Percentiles rank a stretch among this genome's conserved stretches.
Conservation (phyloP, 208 protist genomes). For the Phytomonas sp. region DNA sequence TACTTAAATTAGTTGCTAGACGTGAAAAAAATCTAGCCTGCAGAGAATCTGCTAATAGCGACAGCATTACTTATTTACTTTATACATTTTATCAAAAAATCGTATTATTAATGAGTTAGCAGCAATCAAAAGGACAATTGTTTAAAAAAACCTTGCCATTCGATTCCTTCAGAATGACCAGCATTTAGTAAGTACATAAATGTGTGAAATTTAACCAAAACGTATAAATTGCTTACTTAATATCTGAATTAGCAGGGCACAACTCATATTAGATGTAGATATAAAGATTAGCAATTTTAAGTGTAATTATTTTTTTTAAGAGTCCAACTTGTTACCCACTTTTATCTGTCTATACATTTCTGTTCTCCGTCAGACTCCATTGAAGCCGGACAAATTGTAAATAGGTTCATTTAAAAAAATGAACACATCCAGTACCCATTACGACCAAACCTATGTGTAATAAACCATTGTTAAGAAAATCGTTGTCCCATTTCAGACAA, state of each 20-base stretch:
- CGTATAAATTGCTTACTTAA: not conserved
- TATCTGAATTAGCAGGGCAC: not conserved
- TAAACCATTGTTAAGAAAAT: not conserved
- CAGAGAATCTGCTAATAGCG: not conserved
- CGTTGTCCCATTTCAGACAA: not conserved
- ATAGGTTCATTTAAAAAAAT: not conserved
- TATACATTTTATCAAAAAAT: slow-evolving; percentile 7
- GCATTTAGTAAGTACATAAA: not conserved
- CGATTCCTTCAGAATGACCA: not conserved
- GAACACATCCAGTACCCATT: slow-evolving; percentile 5
- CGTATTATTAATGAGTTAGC: not conserved
- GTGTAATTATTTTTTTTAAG: too few relatives aligned
- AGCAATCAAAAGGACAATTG: not conserved
- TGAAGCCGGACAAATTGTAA: not conserved
- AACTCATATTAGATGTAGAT: not conserved
- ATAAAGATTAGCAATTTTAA: not conserved
- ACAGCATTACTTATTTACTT: slow-evolving; percentile 3
- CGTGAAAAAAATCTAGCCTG: not conserved
- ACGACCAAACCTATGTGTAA: not conserved
- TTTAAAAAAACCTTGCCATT: not conserved
- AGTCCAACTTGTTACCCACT: too few relatives aligned
- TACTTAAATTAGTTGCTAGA: not conserved
- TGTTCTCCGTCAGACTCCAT: not conserved
- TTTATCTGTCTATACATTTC: not conserved
- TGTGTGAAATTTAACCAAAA: not conserved